These are phyloP conservation scores for Euphrasia arctica DNA, from an alignment of 305 asterid genomes.

Conservation along the genomic window DNA sequence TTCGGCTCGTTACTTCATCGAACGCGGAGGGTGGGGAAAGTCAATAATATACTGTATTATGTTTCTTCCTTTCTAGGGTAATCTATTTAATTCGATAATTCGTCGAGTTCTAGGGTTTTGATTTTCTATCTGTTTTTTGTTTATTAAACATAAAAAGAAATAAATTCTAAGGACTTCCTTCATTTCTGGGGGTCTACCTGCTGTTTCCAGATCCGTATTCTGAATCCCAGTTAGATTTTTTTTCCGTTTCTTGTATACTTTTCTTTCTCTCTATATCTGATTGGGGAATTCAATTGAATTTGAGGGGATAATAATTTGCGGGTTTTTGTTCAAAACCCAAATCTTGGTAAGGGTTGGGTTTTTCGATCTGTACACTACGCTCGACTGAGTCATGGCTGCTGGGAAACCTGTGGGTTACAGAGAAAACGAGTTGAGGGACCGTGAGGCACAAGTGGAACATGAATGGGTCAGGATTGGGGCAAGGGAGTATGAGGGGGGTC, in stretches of 20 bases:
- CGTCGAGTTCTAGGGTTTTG: conserved; percentile 24
- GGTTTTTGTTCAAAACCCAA: conserved; percentile 30
- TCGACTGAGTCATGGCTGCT: conserved; percentile 55
- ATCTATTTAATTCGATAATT: conserved; percentile 14
- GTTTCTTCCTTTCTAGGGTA: conserved; percentile 21
- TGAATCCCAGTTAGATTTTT: background rate
- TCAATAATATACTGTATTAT: background rate
- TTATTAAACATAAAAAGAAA: background rate
- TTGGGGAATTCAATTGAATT: background rate
- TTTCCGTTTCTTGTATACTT: conserved; percentile 4
- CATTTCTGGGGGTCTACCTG: conserved; percentile 13
- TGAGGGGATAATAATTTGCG: conserved; percentile 21
- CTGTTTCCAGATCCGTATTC: conserved; percentile 36
- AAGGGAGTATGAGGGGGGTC: conserved; percentile 30
- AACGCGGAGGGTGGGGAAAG: conserved; percentile 23
- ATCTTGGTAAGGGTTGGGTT: conserved; percentile 15
- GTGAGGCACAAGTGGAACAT: conserved; percentile 43
- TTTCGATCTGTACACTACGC: conserved; percentile 14
- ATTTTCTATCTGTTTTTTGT: background rate
- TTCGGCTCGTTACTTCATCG: conserved; percentile 23
- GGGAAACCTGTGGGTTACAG: conserved; percentile 69
- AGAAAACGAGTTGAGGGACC: conserved; percentile 60
- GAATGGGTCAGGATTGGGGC: conserved; percentile 44
- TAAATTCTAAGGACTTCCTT: background rate
- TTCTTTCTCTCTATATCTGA: background rate